Evolutionary conservation across 2,329 filamentous ascomycete genomes (phyloP).

Genomic region (Neonectria coccinea): DNA sequence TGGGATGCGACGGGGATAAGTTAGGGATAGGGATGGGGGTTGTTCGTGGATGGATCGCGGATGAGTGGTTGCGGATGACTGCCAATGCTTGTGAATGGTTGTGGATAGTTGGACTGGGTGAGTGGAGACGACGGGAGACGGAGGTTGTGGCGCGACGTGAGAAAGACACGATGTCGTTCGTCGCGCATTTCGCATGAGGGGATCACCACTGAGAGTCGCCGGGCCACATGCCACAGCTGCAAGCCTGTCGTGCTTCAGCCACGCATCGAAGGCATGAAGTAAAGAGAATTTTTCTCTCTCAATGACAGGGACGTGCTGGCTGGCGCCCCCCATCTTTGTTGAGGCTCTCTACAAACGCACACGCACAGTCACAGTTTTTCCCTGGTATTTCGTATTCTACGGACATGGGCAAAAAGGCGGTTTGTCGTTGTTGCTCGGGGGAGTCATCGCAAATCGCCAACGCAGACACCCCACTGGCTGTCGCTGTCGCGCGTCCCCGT

Average conservation of each 20-base stretch:
- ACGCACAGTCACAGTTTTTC: not conserved
- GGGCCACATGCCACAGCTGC: slow-evolving; percentile 3
- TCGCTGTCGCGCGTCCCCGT: slow-evolving; percentile 15
- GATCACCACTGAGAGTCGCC: slow-evolving; percentile 5
- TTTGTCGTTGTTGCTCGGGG: slow-evolving; percentile 15
- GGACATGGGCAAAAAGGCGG: not conserved
- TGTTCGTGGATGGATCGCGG: slow-evolving; percentile 23
- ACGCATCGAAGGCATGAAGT: slow-evolving; percentile 29
- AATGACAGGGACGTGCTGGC: slow-evolving; percentile 3
- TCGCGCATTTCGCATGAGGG: slow-evolving; percentile 25
- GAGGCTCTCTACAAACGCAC: slow-evolving; percentile 16
- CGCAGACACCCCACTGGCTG: slow-evolving; percentile 9
- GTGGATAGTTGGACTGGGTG: slow-evolving; percentile 1
- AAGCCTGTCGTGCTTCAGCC: slow-evolving; percentile 19
- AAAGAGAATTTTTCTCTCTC: not conserved
- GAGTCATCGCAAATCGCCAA: slow-evolving; percentile 21
- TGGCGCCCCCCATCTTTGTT: slow-evolving; percentile 7
- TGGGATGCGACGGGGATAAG: slow-evolving; percentile 6
- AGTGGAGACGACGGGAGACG: slow-evolving; percentile 1
- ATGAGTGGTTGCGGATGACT: slow-evolving; percentile 15
- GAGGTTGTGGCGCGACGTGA: slow-evolving; percentile 30
- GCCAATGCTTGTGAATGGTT: not conserved
- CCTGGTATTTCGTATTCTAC: not conserved
- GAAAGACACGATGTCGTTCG: slow-evolving; percentile 27
- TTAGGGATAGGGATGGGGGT: not conserved